A percentile compares a stretch with the other conserved stretches of the same genome.
phyloP scores from a whole-genome alignment of 306 rosid genomes.

The Quercus rubra region DNA sequence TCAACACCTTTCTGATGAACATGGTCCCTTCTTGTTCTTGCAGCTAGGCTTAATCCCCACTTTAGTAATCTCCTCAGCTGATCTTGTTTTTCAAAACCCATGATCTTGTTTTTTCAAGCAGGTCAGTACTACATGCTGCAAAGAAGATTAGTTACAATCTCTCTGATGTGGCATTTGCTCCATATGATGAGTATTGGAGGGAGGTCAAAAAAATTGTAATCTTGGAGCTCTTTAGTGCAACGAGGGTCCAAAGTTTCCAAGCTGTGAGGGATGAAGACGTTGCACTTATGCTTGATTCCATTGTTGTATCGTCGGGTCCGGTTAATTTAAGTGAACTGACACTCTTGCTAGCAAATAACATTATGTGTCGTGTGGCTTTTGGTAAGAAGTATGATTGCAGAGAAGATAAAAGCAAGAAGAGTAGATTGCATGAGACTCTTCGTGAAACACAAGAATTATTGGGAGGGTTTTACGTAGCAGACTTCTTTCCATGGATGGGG shows the following conservation, averaged over 20 bases:
- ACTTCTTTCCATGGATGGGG: constrained; percentile 18
- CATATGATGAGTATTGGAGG: constrained; percentile 35
- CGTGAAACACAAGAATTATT: constrained; percentile 6
- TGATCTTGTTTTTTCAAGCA: constrained; percentile 36
- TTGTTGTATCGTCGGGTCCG: background rate
- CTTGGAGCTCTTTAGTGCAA: constrained; percentile 19
- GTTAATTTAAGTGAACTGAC: constrained; percentile 17
- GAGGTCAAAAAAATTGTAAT: constrained; percentile 17
- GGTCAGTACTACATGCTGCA: constrained; percentile 24
- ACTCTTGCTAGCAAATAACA: constrained; percentile 2
- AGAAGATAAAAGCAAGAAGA: background rate
- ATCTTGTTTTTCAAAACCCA: constrained; percentile 48
- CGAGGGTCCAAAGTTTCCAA: constrained; percentile 7
- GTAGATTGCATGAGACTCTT: background rate
- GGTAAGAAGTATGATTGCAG: constrained; percentile 15
- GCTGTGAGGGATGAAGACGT: constrained; percentile 21
- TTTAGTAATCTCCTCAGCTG: constrained; percentile 39
- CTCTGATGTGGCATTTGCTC: constrained; percentile 20
- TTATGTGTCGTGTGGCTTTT: constrained; percentile 14
- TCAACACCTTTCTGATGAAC: constrained; percentile 13
- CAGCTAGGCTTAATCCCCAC: constrained; percentile 36
- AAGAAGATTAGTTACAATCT: constrained; percentile 20
- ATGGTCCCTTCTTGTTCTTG: constrained; percentile 53
- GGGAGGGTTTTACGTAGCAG: constrained; percentile 7
- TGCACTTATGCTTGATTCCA: background rate